phyloP scores from a whole-genome alignment of 768 basidiomycete genomes.

The Kwoniella sp. region DNA sequence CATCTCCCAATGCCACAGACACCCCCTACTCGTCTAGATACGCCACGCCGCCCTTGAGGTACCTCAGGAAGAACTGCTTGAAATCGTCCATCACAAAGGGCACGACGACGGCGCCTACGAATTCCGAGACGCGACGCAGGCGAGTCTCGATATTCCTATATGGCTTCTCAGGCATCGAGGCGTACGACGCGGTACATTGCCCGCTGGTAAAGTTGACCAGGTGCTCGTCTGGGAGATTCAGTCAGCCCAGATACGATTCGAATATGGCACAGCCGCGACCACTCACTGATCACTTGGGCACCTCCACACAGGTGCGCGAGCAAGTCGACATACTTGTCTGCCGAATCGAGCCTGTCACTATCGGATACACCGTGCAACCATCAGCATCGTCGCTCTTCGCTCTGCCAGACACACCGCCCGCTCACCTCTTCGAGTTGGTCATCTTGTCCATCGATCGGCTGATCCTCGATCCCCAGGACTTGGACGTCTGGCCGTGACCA shows the following conservation, averaged over 20 bases:
- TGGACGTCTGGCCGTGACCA: constrained; percentile 4
- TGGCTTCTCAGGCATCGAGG: constrained; percentile 16
- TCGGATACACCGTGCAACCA: background rate
- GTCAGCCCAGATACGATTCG: background rate
- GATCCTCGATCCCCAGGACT: constrained; percentile 22
- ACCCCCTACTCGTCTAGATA: constrained; percentile 40
- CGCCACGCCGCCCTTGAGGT: constrained; percentile 33
- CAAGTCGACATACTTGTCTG: constrained; percentile 40
- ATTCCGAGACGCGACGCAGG: constrained; percentile 25
- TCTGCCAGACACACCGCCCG: background rate
- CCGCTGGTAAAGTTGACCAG: constrained; percentile 24
- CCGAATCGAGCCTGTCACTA: constrained; percentile 22
- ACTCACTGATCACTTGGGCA: constrained; percentile 35
- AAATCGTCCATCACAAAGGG: constrained; percentile 42
- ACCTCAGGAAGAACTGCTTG: constrained; percentile 45
- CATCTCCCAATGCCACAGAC: too few species aligned
- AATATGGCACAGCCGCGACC: background rate
- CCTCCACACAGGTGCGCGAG: constrained; percentile 27
- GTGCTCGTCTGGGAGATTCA: constrained; percentile 29
- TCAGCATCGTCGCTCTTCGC: background rate
- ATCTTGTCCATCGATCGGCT: constrained; percentile 36
- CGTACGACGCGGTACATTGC: constrained; percentile 28
- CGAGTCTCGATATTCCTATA: constrained; percentile 24
- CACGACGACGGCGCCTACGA: constrained; percentile 29
- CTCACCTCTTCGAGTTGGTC: constrained; percentile 19